Base-by-base conservation (phyloP, 2,329 filamentous ascomycete genomes). In the Huntiella abstrusa region DNA sequence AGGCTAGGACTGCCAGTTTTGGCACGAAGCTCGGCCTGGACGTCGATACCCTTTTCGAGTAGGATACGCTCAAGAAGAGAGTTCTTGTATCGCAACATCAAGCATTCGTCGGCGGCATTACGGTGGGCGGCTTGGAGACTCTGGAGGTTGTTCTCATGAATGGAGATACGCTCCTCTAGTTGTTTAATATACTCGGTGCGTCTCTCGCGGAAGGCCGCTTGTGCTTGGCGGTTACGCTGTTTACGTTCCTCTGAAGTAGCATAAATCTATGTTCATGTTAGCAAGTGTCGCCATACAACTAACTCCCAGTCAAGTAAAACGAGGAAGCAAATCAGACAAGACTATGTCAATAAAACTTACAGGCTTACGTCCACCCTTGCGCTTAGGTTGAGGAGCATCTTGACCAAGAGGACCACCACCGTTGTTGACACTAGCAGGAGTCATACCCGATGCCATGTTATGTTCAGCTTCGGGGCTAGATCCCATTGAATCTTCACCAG, bases 171-270 rank as follows among this genome's bases (percentile, higher is more conserved):
- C 55, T 88, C 85, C 65, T 98, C 91, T 19, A 98, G 74, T 63
- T 98, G 91, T 67, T 96, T 96, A 67, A 98, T 98, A 63, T 98
- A 98, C 68, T 98, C 91, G 47, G 88, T 96, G 49, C 91, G 80
- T 54, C 91, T 81, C 65, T 98, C 91, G 55, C 91, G 80, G 58
- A 98, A 98, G 49, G 91, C 91, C 47, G 91, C 91, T 65, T 98
- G 91, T 41, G 91, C 91, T 67, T 96, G 91, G 55, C 91, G 73
- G 60, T 98, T 98, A 53, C 91, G 77, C 65, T 96, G 91, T 68
- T 98, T 96, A 58, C 91, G 80, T 65, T 98, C 91, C 63, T 98
- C 91, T 8, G 91, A 96, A 33, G 91, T 98, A 46, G 91, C 91
- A 71, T 98, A 98, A 53, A 95, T 95, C 88, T 95, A 55, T 51